These are phyloP conservation scores for Didymella pinodella DNA, from an alignment of 2,329 filamentous ascomycete species.

Conservation along the genomic window DNA sequence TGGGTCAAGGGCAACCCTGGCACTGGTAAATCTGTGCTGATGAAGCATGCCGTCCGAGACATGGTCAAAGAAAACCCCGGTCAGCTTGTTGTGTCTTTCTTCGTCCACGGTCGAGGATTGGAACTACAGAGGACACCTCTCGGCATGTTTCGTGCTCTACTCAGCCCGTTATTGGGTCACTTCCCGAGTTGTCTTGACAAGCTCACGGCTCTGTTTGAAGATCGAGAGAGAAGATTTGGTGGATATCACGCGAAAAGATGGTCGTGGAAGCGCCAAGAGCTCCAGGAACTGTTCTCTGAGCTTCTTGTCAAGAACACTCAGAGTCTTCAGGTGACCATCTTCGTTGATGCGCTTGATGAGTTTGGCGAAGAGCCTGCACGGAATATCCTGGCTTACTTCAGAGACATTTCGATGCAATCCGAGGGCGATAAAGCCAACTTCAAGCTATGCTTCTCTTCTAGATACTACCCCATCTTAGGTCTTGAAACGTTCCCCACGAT, in stretches of 20 bases:
- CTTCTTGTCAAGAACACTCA: no score
- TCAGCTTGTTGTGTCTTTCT: neutral
- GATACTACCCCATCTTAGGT: neutral
- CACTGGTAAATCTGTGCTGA: constrained; percentile 52
- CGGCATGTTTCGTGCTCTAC: neutral
- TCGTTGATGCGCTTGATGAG: constrained; percentile 4
- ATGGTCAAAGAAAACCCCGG: neutral
- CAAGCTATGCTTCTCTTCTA: constrained; percentile 2
- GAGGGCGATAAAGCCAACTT: neutral
- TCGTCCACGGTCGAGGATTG: neutral
- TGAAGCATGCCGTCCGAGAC: constrained; percentile 31
- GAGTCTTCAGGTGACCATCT: neutral
- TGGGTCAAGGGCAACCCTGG: constrained; percentile 48
- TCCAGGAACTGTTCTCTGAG: neutral
- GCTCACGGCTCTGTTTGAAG: neutral
- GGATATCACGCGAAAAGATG: neutral
- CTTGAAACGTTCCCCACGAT: neutral
- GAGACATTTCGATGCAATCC: neutral
- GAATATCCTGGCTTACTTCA: neutral
- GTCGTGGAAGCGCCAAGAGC: neutral
- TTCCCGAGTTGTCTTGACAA: neutral
- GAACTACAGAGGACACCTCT: neutral
- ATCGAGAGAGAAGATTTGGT: neutral
- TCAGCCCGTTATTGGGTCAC: neutral
- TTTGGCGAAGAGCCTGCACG: neutral